These are phyloP conservation scores for Euphorbia tirucalli DNA, from an alignment of 345 rosid species.

Conservation along the genomic window DNA sequence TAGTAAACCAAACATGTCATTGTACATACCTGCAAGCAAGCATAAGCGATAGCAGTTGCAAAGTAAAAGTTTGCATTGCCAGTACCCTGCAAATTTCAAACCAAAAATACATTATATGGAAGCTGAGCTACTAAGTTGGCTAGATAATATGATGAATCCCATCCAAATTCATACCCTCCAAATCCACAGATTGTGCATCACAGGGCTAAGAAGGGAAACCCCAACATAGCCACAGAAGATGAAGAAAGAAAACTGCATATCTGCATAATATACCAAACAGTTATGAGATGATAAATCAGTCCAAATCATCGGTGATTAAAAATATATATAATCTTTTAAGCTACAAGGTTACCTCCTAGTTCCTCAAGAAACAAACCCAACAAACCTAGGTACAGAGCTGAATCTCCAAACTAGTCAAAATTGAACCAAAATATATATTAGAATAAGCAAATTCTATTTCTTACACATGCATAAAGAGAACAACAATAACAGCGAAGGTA, in stretches of 20 bases:
- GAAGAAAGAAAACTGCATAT: constrained; percentile 85
- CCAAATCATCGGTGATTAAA: constrained; percentile 14
- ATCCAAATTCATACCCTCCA: constrained; percentile 70
- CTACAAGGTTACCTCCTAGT: constrained; percentile 58
- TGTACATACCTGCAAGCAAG: constrained; percentile 80
- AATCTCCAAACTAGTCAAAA: constrained; percentile 78
- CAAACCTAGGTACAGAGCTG: constrained; percentile 76
- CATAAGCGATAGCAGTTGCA: constrained; percentile 85
- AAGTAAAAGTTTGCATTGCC: constrained; percentile 98
- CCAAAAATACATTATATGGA: constrained; percentile 12
- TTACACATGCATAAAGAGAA: background rate
- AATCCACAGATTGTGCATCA: constrained; percentile 97
- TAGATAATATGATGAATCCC: background rate
- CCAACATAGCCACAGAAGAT: constrained; percentile 93
- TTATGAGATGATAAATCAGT: constrained; percentile 16
- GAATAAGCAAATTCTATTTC: constrained; percentile 12
- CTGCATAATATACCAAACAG: constrained; percentile 36
- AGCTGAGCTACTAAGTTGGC: background rate
- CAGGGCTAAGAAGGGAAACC: constrained; percentile 88
- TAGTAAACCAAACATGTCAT: constrained; percentile 1
- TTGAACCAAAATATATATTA: constrained; percentile 5
- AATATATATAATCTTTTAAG: background rate
- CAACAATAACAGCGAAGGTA: background rate
- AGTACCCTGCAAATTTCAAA: constrained; percentile 66
- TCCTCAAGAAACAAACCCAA: constrained; percentile 80